Percentiles rank a stretch among this genome's conserved stretches.
Evolutionary conservation across 257 asterid genomes (phyloP).

Genomic region (Solanum chmielewskii): DNA sequence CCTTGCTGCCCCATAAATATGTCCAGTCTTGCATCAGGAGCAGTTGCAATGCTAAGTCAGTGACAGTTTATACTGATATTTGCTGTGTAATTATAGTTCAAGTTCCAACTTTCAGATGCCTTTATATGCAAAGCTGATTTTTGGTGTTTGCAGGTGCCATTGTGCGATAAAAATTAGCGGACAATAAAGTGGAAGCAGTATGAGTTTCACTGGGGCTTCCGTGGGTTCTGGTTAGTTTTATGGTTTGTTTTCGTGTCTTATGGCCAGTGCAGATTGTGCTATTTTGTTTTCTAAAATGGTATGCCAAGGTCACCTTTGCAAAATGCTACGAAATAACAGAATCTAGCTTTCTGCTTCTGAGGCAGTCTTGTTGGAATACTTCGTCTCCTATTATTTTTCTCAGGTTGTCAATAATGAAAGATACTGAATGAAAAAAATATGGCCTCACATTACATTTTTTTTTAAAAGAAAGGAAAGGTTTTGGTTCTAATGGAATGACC

Average conservation of each 20-base stretch:
- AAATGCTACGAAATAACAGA: neutral
- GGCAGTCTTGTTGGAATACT: neutral
- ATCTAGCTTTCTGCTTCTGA: neutral
- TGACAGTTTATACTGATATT: neutral
- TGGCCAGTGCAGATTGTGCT: neutral
- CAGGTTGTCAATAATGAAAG: neutral
- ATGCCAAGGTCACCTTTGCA: neutral
- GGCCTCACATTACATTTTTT: neutral
- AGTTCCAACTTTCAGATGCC: neutral
- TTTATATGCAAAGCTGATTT: neutral
- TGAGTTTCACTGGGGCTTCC: conserved; percentile 63
- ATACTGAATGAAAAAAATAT: neutral
- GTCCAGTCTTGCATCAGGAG: neutral
- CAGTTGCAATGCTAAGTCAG: neutral
- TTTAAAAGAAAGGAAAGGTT: neutral
- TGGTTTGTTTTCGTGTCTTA: neutral
- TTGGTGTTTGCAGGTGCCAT: neutral
- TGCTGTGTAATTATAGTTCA: neutral
- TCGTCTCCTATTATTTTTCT: neutral
- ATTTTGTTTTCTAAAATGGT: neutral
- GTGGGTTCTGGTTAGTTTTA: conserved; percentile 49
- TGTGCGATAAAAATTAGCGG: neutral
- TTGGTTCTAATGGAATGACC: neutral
- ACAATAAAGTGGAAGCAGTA: conserved; percentile 18
- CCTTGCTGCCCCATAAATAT: neutral